Evolutionary conservation across 1,284 basidiomycete species (phyloP), one percentile per base, ranked within the genome.

Genomic region (Puccinia novopanici): DNA sequence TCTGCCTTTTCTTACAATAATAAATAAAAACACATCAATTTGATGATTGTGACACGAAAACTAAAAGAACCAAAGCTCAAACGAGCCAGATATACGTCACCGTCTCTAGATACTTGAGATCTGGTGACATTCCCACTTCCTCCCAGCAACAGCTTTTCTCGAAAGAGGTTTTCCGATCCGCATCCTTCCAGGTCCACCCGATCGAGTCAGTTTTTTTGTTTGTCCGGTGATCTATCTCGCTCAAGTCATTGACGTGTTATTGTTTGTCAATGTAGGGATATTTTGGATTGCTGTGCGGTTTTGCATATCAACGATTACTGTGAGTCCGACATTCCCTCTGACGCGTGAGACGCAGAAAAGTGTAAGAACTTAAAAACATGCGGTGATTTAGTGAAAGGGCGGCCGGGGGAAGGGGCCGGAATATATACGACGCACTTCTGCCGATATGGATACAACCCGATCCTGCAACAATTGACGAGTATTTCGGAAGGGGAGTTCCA

Each of bases 251-350:
- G 45, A 42, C 34, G n/a, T 52, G 68, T 22, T 8, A 27, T 10
- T 10, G 3, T 55, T 27, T 73, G 52, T 48, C 17, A 13, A 48
- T 48, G 9, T n/a, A 73, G 71, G 37, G 71, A 55, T 37, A 22
- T 73, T 37, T 57, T 73, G 71, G 71, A 73, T 42, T 42, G 71
- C 48, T 73, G 71, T 55, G n/a, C 22, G 54, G 71, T 73, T 40
- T 57, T 73, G 22, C 71, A 54, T n/a, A 24, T 73, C 12, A 52
- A 73, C n/a, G 50, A 73, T 30, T 73, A 73, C 40, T n/a, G 71
- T 73, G 54, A 73, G 71, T 54, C 6, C 22, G 17, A 22, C 37
- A 13, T 52, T 17, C 34, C 22, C 24, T 68, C 34, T 68, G 34
- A 42, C 42, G 65, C 34, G 10, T 45, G 13, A 48, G 40, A 48